Base-by-base conservation (phyloP, 2,329 filamentous ascomycete species). In the Zasmidium cellare region DNA sequence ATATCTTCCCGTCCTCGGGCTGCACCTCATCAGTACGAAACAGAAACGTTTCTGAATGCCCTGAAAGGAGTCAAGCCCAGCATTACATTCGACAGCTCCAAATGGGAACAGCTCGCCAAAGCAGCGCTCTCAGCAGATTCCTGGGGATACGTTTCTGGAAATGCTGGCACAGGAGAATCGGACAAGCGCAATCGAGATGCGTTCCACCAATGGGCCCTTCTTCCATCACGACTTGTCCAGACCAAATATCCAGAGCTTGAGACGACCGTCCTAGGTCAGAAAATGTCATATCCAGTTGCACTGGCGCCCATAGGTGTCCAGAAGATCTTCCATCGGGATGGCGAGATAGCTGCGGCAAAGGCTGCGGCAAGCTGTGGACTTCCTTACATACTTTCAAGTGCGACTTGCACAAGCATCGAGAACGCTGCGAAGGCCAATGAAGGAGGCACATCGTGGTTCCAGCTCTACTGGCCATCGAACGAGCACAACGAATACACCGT, bases 381-480 rank as follows among this genome's bases (percentile, higher is more conserved):
- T 0, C 88, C 89, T 0, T 90, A 85, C 70, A 85, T 85, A 53
- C 75, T 90, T 55, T 86, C 82, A 59, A 90, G 87, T 1, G 87
- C 88, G 1, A 80, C 83, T 2, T 80, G 81, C 2, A 79, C 80
- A 24, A 82, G 80, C 1, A 87, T 91, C 56, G 87, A 90, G 69
- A 83, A 90, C 46, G 82, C 90, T 0, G 86, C 85, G 0, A 69
- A 77, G 7, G 84, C 84, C 0, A 84, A 81, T 51, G 82, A 81
- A 0, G 57, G 60, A 18, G 67, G 63, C 1, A 77, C 81, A 28
- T 76, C 86, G 11, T 92, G 87, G 87, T 92, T 82, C 70, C 89
- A 92, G 69, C 80, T 92, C 0, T 92, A 92, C 75, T 91, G 87
- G 86, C 88, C 88, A 0, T 76, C 79, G 79, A 85, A 86, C 0